Conservation (phyloP, 441 rosid genomes). For the Gossypium lobatum region DNA sequence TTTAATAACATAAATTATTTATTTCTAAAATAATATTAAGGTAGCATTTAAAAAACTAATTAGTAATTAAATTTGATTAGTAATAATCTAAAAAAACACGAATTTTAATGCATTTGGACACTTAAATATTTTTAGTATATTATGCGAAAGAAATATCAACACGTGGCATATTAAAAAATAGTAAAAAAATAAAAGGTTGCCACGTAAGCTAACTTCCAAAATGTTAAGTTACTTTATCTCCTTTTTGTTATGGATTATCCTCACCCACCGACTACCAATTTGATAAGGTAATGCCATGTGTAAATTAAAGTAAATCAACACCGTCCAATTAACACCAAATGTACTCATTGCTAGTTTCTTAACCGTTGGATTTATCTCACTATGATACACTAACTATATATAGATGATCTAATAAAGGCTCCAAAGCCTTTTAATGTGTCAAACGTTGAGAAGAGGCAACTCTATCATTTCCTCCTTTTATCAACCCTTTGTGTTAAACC, state of each 20-base stretch:
- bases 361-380: neutral
- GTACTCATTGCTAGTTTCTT: neutral
- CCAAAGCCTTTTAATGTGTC: slow-evolving; percentile 12
- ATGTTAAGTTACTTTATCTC: neutral
- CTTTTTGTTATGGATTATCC: slow-evolving; percentile 1
- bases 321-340: neutral
- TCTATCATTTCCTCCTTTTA: neutral
- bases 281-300: neutral
- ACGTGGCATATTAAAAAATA: neutral
- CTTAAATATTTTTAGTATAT: too few species aligned
- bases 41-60: neutral
- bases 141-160: neutral
- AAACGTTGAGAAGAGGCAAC: slow-evolving; percentile 1
- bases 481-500: too few species aligned
- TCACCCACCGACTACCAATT: slow-evolving; percentile 8
- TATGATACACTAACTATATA: neutral
- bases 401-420: neutral
- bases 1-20: neutral
- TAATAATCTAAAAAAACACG: too few species aligned
- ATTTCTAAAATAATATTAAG: neutral
- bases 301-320: neutral
- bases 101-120: too few species aligned
- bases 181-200: neutral
- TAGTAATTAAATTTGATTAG: too few species aligned
- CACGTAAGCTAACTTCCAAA: slow-evolving; percentile 13